Base-by-base conservation (phyloP, 257 asterid species). In the Scutellaria galericulata region DNA sequence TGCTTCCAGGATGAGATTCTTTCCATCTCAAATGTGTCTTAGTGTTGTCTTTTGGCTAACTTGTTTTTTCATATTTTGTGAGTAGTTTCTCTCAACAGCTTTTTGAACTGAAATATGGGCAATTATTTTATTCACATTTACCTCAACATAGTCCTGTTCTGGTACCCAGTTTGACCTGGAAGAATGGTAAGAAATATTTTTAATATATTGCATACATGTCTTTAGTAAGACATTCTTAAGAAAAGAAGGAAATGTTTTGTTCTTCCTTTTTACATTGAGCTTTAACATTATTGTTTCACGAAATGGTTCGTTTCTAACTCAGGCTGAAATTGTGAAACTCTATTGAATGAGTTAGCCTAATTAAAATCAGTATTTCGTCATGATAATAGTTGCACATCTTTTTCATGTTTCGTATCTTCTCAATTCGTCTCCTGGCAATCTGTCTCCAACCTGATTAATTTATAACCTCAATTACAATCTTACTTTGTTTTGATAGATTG, bases 11-110 rank as follows among this genome's bases (percentile, higher is more conserved):
- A 57, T 2, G 11, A n/a, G 13, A 59, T 59, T 20, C 35, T 60
- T 50, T 58, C 52, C 39, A 31, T 66, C 64, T 58, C 42, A 50
- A 40, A 45, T 7, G 27, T 75, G 14, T 62, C 55, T 42, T 55
- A 15, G 5, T 35, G 11, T 59, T 55, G 65, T 9, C 66, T 24
- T 44, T 20, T 14, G 13, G 37, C 67, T 8, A 37, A 40, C 68
- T 47, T 50, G 4, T 40, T 46, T 45, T 40, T 66, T 18, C 18
- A 39, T 47, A 18, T 10, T 47, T 24, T 57, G 42, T 55, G 44
- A 41, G 37, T 39, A 27, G 40, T 22, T 48, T 62, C 54, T 62
- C 41, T 1, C 37, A 27, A 63, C 13, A 44, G 45, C 15, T 15
- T 10, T 20, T 60, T 48, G 35, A 46, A 15, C 37, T 53, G 47